These are phyloP conservation scores for Cladosporium sp. DNA, from an alignment of 2,329 filamentous ascomycete genomes.

Conservation along the genomic window DNA sequence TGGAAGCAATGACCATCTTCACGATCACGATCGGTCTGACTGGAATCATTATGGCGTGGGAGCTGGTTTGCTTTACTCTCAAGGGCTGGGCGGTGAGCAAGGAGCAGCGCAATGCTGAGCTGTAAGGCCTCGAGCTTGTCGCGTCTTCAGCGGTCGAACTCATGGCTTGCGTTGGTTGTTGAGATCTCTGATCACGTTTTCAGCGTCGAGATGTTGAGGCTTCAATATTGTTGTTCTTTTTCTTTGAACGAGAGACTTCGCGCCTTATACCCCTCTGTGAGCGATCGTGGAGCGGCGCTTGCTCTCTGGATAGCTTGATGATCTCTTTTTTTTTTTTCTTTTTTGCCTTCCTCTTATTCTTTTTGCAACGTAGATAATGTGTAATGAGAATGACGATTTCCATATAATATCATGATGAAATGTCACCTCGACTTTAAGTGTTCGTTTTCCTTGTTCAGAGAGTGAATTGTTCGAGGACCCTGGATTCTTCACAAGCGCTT, in stretches of 20 bases:
- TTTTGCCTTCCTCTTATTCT: too few relatives aligned
- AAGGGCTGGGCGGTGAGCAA: conserved; percentile 73
- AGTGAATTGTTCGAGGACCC: too few relatives aligned
- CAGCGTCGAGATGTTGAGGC: too few relatives aligned
- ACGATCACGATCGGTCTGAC: conserved; percentile 82
- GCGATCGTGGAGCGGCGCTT: too few relatives aligned
- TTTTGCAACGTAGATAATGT: too few relatives aligned
- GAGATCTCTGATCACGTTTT: background rate
- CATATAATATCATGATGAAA: background rate
- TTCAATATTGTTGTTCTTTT: background rate
- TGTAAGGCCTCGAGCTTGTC: background rate
- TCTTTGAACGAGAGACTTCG: background rate
- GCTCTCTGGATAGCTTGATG: too few relatives aligned
- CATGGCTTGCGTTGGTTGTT: too few relatives aligned
- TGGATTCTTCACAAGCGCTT: too few relatives aligned
- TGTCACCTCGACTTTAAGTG: background rate
- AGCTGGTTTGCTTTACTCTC: conserved; percentile 70
- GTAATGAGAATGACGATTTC: too few relatives aligned
- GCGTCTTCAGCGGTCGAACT: too few relatives aligned
- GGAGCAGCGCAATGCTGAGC: conserved; percentile 21
- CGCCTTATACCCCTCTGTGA: conserved; percentile 1
- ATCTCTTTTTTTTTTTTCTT: too few relatives aligned
- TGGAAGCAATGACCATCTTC: conserved; percentile 93
- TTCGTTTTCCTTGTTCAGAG: background rate
- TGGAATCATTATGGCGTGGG: conserved; percentile 80